Evolutionary conservation across 768 basidiomycete genomes (phyloP).

Genomic region (Neoboletus brunneissimus): DNA sequence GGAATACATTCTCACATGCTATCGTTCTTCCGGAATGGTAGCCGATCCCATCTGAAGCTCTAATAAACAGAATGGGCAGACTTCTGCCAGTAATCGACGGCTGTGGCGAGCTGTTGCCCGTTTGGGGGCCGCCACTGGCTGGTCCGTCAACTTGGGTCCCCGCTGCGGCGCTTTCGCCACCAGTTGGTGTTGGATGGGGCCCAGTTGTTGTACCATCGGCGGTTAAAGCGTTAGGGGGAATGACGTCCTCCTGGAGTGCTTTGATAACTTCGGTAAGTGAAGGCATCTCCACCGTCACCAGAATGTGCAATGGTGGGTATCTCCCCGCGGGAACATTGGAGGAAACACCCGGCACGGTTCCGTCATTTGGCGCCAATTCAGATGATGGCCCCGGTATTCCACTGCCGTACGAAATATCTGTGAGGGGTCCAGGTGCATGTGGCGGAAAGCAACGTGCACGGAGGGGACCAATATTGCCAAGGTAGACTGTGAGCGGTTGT

Average conservation of each 20-base stretch:
- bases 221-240: conserved; percentile 33
- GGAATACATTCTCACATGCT: conserved; percentile 78
- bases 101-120: conserved; percentile 32
- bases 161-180: conserved; percentile 21
- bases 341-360: conserved; percentile 14
- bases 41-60: conserved; percentile 79
- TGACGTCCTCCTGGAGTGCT: conserved; percentile 69
- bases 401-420: conserved; percentile 58
- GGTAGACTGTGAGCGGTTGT: conserved; percentile 81
- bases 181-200: conserved; percentile 33
- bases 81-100: conserved; percentile 64
- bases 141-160: conserved; percentile 31
- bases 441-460: conserved; percentile 75
- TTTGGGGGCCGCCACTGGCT: conserved; percentile 20
- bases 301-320: conserved; percentile 66
- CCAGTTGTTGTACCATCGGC: conserved; percentile 38
- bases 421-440: conserved; percentile 64
- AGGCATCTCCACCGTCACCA: conserved; percentile 86
- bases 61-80: conserved; percentile 78
- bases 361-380: conserved; percentile 29
- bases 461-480: conserved; percentile 87
- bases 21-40: conserved; percentile 86
- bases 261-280: conserved; percentile 71
- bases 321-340: conserved; percentile 39
- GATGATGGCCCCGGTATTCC: conserved; percentile 39